Conservation (phyloP, 2,329 filamentous ascomycete genomes). For the Colletotrichum plurivorum region DNA sequence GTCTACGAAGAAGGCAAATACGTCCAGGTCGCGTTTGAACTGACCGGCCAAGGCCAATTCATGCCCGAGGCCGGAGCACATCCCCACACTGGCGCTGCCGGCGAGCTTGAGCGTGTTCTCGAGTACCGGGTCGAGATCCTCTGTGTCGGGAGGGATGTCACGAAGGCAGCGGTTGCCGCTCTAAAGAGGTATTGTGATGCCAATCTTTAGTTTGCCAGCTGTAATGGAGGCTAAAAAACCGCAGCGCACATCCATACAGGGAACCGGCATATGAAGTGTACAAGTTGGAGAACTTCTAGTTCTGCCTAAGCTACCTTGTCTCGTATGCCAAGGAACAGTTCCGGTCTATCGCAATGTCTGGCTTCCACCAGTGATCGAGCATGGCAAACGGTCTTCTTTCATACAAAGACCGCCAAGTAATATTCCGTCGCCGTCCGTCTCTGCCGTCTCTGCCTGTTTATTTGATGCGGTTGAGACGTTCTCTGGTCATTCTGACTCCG, state of each 20-base stretch:
- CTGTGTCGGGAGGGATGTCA: constrained; percentile 58
- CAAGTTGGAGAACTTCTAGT: constrained; percentile 46
- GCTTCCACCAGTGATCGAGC: too few species aligned
- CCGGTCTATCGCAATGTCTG: constrained; percentile 7
- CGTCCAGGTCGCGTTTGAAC: constrained; percentile 45
- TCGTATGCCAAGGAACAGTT: not conserved
- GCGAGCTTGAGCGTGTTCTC: constrained; percentile 60
- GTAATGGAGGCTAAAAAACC: too few species aligned
- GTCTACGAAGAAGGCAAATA: constrained; percentile 46
- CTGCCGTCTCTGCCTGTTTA: constrained; percentile 41
- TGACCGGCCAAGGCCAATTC: constrained; percentile 62
- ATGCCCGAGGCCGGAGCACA: constrained; percentile 56
- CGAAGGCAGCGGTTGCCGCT: constrained; percentile 59
- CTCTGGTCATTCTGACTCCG: constrained; percentile 83
- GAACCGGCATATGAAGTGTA: constrained; percentile 47
- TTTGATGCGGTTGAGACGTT: constrained; percentile 75
- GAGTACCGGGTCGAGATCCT: constrained; percentile 64
- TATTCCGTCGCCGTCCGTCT: not conserved
- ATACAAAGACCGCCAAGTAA: too few species aligned
- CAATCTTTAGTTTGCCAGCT: not conserved
- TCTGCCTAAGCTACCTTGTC: not conserved
- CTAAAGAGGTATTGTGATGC: constrained; percentile 58
- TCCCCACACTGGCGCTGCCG: constrained; percentile 60
- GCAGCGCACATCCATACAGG: constrained; percentile 47
- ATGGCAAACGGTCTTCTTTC: too few species aligned